Conservation (phyloP, 257 asterid species). For the Nyctanthes arbortristis region DNA sequence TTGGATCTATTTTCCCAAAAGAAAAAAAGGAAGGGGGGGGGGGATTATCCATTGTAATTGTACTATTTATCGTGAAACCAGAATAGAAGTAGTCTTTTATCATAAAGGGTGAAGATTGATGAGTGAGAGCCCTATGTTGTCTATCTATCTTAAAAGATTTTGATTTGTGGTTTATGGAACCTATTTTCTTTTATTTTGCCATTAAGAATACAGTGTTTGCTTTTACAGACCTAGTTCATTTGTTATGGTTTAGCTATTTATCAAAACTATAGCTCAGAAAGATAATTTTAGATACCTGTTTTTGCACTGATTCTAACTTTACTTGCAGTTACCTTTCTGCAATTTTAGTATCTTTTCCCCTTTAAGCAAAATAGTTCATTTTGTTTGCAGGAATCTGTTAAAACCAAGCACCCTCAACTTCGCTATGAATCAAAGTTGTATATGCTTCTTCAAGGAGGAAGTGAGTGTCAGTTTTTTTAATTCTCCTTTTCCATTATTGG, state of each 20-base stretch:
- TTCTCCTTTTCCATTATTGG: background rate
- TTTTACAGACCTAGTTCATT: background rate
- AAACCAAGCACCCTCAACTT: conserved; percentile 60
- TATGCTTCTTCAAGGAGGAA: conserved; percentile 62
- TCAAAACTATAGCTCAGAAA: background rate
- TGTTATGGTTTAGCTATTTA: background rate
- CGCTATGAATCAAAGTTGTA: conserved; percentile 59
- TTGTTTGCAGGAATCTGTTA: conserved; percentile 45
- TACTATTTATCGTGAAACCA: background rate
- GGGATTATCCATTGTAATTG: background rate
- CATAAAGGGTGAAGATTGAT: background rate
- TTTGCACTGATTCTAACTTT: background rate
- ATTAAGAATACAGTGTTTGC: background rate
- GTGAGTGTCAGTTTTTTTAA: conserved; percentile 29
- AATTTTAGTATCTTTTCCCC: background rate
- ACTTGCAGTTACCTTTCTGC: background rate
- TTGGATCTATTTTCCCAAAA: background rate
- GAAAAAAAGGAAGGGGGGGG: no score
- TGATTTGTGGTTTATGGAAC: background rate
- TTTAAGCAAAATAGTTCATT: background rate
- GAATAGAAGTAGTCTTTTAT: background rate
- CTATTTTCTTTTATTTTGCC: background rate
- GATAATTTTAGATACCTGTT: background rate
- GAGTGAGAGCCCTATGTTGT: background rate
- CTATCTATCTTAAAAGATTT: background rate